These are phyloP conservation scores for Xanthoconium separans DNA, from an alignment of 1,284 basidiomycete genomes.

Conservation along the genomic window DNA sequence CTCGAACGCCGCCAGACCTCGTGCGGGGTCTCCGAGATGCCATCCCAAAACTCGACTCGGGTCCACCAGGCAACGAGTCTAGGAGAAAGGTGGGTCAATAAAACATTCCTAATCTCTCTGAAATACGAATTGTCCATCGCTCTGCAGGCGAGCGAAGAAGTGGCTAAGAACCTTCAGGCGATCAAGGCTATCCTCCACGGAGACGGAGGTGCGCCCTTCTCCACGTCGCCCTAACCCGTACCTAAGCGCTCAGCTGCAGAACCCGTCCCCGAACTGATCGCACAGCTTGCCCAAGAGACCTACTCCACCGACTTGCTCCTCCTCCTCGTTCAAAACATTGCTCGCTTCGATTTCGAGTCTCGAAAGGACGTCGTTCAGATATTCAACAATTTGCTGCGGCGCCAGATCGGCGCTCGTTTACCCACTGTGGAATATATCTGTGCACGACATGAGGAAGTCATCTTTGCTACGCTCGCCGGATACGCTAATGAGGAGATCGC, in stretches of 20 bases:
- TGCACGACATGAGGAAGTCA: conserved; percentile 76
- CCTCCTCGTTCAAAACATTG: conserved; percentile 79
- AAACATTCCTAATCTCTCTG: not conserved
- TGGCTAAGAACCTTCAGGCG: conserved; percentile 85
- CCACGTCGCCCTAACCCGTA: conserved; percentile 5
- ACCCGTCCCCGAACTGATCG: conserved; percentile 82
- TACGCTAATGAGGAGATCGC: conserved; percentile 96
- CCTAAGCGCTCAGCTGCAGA: conserved; percentile 42
- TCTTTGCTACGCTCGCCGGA: conserved; percentile 86
- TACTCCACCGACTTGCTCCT: conserved; percentile 90
- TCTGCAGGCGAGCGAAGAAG: conserved; percentile 78
- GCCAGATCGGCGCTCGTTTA: conserved; percentile 90
- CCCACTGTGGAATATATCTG: conserved; percentile 95
- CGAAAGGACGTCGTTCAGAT: conserved; percentile 97
- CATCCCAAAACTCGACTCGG: conserved; percentile 72
- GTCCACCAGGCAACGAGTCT: conserved; percentile 71
- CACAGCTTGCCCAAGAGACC: conserved; percentile 94
- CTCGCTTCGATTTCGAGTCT: conserved; percentile 93
- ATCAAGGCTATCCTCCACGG: conserved; percentile 87
- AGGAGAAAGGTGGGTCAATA: conserved; percentile 67
- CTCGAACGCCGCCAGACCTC: conserved; percentile 81
- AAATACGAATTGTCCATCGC: conserved; percentile 1
- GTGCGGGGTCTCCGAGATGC: conserved; percentile 79
- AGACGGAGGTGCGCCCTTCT: conserved; percentile 66
- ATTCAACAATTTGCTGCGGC: conserved; percentile 91